Conservation (phyloP, 306 rosid genomes). For the Mucuna pruriens region DNA sequence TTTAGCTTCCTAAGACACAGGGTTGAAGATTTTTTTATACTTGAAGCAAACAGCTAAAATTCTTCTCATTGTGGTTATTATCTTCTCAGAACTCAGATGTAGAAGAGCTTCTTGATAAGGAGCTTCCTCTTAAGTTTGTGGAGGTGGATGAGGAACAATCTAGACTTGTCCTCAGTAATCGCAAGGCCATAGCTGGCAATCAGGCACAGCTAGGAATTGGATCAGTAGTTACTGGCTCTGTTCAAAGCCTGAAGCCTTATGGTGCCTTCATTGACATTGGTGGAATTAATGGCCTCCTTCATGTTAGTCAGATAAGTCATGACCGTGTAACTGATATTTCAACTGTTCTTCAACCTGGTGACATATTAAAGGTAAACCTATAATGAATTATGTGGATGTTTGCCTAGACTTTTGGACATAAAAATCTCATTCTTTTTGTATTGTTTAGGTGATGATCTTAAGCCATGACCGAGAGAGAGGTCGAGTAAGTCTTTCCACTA, state of each 20-base stretch:
- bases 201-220: constrained; percentile 98
- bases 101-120: constrained; percentile 85
- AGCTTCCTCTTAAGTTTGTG: constrained; percentile 92
- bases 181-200: constrained; percentile 92
- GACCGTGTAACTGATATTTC: constrained; percentile 88
- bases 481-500: constrained; percentile 93
- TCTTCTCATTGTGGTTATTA: constrained; percentile 5
- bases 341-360: constrained; percentile 96
- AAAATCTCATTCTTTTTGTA: neutral
- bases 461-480: constrained; percentile 96
- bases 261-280: constrained; percentile 98
- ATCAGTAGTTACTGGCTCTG: constrained; percentile 87
- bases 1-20: neutral
- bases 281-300: constrained; percentile 97
- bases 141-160: constrained; percentile 96
- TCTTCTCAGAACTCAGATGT: constrained; percentile 67
- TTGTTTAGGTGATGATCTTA: constrained; percentile 86
- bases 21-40: neutral
- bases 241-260: constrained; percentile 92
- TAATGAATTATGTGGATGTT: constrained; percentile 14
- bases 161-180: constrained; percentile 90
- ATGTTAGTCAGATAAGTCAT: constrained; percentile 97
- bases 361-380: constrained; percentile 74
- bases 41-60: neutral
- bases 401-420: neutral